These are phyloP conservation scores for Sphaceloma murrayae DNA, from an alignment of 2,329 filamentous ascomycete species.

Conservation along the genomic window DNA sequence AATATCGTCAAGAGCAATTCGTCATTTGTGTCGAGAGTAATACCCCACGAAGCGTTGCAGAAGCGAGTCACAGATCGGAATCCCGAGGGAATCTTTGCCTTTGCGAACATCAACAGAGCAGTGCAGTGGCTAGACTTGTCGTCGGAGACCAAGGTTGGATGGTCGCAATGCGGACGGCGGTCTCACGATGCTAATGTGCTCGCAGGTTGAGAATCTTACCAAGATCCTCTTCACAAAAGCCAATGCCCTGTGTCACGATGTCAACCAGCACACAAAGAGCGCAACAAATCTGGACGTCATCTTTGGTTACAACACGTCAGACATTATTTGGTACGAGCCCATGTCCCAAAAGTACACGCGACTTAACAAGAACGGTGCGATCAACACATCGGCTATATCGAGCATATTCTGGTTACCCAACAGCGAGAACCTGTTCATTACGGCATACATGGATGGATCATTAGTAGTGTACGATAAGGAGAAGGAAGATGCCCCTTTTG, in stretches of 20 bases:
- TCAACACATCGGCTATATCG: constrained; percentile 75
- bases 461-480: constrained; percentile 96
- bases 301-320: constrained; percentile 91
- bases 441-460: constrained; percentile 82
- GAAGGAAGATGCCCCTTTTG: constrained; percentile 77
- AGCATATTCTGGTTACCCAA: constrained; percentile 90
- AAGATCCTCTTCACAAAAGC: constrained; percentile 97
- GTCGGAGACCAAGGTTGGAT: constrained; percentile 54
- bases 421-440: constrained; percentile 86
- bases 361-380: constrained; percentile 91
- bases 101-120: constrained; percentile 90
- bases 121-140: constrained; percentile 94
- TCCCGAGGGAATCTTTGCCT: constrained; percentile 72
- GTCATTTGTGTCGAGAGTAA: constrained; percentile 93
- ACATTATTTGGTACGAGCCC: constrained; percentile 98
- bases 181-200: background rate
- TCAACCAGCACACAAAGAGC: constrained; percentile 75
- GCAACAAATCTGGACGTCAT: constrained; percentile 76
- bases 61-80: constrained; percentile 74
- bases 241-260: constrained; percentile 87
- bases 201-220: constrained; percentile 73
- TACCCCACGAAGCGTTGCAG: constrained; percentile 70
- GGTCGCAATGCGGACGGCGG: background rate
- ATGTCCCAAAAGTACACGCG: constrained; percentile 92
- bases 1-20: constrained; percentile 98